Base-by-base conservation (phyloP, 2,329 filamentous ascomycete species). In the Incumbomyces delicatus region DNA sequence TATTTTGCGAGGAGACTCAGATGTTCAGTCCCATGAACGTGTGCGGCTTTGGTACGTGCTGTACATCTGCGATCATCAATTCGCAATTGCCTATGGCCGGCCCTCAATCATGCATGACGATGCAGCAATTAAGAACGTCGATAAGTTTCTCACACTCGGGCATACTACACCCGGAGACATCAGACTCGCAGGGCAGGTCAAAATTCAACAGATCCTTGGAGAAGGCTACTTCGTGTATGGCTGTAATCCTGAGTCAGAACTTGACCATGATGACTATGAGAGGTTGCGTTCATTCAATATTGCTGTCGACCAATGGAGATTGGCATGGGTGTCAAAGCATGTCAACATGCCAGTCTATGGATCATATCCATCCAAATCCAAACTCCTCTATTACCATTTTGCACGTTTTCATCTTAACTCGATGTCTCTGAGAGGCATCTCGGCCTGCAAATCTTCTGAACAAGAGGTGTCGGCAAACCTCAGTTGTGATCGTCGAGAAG, bases 1-100 rank as follows among this genome's bases (percentile, higher is more conserved):
- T 54, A 63, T 73, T 42, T 62, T 70, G 1, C 64, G 67, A 29
- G 72, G 72, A 0, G 64, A 69, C 33, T 61, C 53, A 6, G 67
- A 75, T 50, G 67, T 27, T 8, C 22, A 27, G 8, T 27, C 74
- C 44, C 69, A 73, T 47, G 74, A 79, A 47, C 70, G 72, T 32
- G 68, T 77, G 2, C 68, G 77, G 13, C 60, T 81, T 12, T 81
- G 77, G 77, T 81, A 79, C 57, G 58, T 78, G 30, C 61, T 80
- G 1, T 82, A 81, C 54, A 75, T 81, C 1, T 81, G 77, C 56
- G 78, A 82, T 53, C 78, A 80, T 50, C 78, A 82, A 58, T 75
- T 81, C 17, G 77, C 75, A 13, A 80, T 78, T 12, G 63, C 78
- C 0, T 80, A 81, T 45, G 75, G 76, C 2, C 66, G 78, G 2